Evolutionary conservation across 2,329 filamentous ascomycete species (phyloP).

Genomic region (Monosporascus sp.): DNA sequence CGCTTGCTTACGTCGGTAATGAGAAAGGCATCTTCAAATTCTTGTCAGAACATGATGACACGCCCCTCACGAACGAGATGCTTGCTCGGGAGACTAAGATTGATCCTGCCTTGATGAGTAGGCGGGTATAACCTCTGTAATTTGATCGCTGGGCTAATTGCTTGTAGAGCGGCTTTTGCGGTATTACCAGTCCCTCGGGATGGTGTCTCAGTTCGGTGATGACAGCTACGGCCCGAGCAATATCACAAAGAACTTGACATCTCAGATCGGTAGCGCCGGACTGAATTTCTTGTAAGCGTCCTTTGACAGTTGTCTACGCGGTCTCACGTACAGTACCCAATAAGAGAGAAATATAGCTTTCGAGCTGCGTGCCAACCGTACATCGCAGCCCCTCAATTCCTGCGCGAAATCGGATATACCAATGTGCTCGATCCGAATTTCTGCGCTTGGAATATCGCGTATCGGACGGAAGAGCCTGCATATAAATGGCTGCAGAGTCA

Average conservation of each 20-base stretch:
- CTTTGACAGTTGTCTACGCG: background rate
- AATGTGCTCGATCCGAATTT: constrained; percentile 6
- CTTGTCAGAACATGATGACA: background rate
- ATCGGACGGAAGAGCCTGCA: constrained; percentile 4
- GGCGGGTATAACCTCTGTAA: background rate
- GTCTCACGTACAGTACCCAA: too few species aligned
- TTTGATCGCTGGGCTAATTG: too few species aligned
- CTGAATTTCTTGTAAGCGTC: constrained; percentile 11
- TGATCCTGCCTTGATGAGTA: background rate
- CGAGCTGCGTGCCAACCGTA: constrained; percentile 2
- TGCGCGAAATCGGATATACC: constrained; percentile 11
- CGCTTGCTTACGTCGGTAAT: background rate
- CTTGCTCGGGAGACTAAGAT: background rate
- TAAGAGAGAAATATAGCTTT: background rate
- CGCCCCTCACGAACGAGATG: background rate
- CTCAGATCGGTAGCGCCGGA: constrained; percentile 6
- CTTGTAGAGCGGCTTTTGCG: constrained; percentile 17
- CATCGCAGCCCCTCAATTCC: constrained; percentile 12
- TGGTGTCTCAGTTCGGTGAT: constrained; percentile 12
- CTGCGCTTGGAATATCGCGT: constrained; percentile 10
- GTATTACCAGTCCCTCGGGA: constrained; percentile 18
- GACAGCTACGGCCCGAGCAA: constrained; percentile 15
- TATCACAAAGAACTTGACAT: constrained; percentile 13
- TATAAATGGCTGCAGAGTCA: constrained; percentile 12
- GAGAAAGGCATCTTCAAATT: background rate